Conservation (phyloP, 169 alveolate species). For the Hepatocystis sp. region DNA sequence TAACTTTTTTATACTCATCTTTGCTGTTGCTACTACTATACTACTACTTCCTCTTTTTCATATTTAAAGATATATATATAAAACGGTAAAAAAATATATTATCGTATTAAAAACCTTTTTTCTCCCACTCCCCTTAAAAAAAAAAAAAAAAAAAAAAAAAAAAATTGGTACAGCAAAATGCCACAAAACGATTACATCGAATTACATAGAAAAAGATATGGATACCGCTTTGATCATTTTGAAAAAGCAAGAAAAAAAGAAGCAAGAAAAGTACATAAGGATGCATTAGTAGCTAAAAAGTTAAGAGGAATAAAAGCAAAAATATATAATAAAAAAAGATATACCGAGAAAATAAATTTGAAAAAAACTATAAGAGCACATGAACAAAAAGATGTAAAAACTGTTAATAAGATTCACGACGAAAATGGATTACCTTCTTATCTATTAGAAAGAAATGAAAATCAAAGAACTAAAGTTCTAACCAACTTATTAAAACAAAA, state of each 20-base stretch:
- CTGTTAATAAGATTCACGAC: constrained; percentile 79
- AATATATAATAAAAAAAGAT: constrained; percentile 95
- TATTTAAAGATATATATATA: too few species aligned
- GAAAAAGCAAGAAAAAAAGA: constrained; percentile 94
- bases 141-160: too few species aligned
- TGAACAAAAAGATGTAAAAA: constrained; percentile 82
- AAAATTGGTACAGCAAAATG: constrained; percentile 89
- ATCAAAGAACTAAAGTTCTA: constrained; percentile 94
- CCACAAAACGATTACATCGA: constrained; percentile 99
- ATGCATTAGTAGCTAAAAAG: constrained; percentile 94
- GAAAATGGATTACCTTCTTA: constrained; percentile 99
- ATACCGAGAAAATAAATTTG: constrained; percentile 98
- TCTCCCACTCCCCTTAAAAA: too few species aligned
- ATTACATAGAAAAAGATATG: constrained; percentile 96
- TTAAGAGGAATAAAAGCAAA: constrained; percentile 98
- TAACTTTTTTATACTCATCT: too few species aligned
- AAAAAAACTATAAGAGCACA: constrained; percentile 88
- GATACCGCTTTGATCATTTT: constrained; percentile 95
- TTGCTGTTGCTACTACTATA: too few species aligned
- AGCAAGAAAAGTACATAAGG: constrained; percentile 95
- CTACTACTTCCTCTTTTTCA: too few species aligned
- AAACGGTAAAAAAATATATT: too few species aligned
- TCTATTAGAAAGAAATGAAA: constrained; percentile 98
- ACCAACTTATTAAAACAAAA: constrained; percentile 99
- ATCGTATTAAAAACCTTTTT: too few species aligned